Evolutionary conservation across 2,329 filamentous ascomycete species (phyloP).

Genomic region (Tolypocladium guangdongense): DNA sequence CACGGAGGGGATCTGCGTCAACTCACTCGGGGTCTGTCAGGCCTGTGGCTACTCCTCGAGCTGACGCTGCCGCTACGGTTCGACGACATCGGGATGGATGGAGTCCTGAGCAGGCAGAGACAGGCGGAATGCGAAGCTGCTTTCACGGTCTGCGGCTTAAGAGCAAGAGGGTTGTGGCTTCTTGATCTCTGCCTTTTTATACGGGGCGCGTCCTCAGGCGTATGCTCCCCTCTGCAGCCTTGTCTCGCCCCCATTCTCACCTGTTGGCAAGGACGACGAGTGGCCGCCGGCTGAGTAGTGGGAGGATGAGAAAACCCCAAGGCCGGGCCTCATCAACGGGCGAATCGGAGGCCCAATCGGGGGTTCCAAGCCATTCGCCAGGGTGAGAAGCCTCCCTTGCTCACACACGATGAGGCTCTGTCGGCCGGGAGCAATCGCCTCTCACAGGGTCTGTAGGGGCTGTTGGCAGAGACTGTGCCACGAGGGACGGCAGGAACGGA

Average conservation of each 20-base stretch:
- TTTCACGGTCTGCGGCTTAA: not conserved
- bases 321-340: not conserved
- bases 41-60: constrained; percentile 3
- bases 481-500: not conserved
- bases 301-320: not conserved
- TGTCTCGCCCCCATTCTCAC: not conserved
- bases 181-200: not conserved
- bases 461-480: not conserved
- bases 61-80: constrained; percentile 3
- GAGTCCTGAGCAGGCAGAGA: not conserved
- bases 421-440: not conserved
- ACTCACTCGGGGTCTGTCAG: constrained; percentile 1
- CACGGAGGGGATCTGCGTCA: not conserved
- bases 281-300: not conserved
- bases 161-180: not conserved
- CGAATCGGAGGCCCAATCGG: not conserved
- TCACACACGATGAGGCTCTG: not conserved
- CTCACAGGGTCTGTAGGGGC: not conserved
- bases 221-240: not conserved
- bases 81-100: constrained; percentile 4
- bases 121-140: not conserved
- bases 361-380: not conserved
- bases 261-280: not conserved
- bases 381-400: not conserved
- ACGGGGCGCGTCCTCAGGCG: not conserved